phyloP scores from a whole-genome alignment of 2,329 filamentous ascomycete genomes.

The Cordyceps javanica region DNA sequence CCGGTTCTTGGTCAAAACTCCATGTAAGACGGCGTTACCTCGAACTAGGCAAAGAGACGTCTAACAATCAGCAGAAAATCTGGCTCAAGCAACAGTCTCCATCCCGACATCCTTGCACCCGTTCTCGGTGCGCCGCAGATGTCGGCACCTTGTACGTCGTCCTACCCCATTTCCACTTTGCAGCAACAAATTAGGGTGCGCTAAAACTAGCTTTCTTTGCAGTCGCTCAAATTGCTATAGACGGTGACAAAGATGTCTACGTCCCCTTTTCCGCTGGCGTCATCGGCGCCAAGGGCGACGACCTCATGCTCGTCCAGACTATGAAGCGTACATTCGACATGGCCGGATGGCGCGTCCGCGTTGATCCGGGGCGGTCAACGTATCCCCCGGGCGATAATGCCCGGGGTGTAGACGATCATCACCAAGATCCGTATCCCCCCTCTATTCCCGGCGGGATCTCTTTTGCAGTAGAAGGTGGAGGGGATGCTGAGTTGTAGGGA shows the following conservation, averaged over 20 bases:
- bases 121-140: slow-evolving; percentile 27
- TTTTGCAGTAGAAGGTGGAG: background rate
- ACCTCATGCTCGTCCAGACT: slow-evolving; percentile 22
- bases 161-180: background rate
- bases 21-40: background rate
- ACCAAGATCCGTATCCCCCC: slow-evolving; percentile 1
- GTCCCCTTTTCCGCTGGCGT: slow-evolving; percentile 26
- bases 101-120: slow-evolving; percentile 22
- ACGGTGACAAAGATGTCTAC: slow-evolving; percentile 25
- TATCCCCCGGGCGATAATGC: slow-evolving; percentile 22
- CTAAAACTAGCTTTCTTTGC: background rate
- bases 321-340: slow-evolving; percentile 24
- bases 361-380: slow-evolving; percentile 23
- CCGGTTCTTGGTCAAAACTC: slow-evolving; percentile 16
- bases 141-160: slow-evolving; percentile 29
- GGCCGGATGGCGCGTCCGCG: slow-evolving; percentile 22
- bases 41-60: background rate
- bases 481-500: background rate
- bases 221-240: slow-evolving; percentile 27
- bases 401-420: slow-evolving; percentile 13
- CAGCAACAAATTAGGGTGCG: background rate
- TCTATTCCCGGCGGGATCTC: background rate
- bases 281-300: slow-evolving; percentile 23
- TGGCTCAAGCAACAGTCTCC: slow-evolving; percentile 18
- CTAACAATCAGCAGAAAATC: background rate